Evolutionary conservation across 352 stramenopile genomes (phyloP).

Genomic region (Phytopythium delawarense): DNA sequence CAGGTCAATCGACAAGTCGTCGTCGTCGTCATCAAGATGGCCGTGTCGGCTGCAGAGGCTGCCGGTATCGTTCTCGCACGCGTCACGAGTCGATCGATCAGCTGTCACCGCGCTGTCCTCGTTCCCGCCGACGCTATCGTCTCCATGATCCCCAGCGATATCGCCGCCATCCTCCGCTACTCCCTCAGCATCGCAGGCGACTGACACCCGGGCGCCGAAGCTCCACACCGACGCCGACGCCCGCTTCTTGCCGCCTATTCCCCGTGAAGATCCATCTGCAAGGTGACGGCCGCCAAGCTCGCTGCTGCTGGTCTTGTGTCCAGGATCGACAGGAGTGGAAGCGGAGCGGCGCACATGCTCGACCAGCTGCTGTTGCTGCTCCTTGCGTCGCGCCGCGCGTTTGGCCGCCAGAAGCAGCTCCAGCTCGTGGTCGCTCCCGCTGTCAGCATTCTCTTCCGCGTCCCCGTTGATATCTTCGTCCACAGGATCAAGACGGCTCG

Average conservation of each 20-base stretch:
- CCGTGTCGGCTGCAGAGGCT: not conserved
- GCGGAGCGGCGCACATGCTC: not conserved
- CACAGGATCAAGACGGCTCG: not conserved
- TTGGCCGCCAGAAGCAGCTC: constrained; percentile 25
- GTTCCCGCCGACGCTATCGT: not conserved
- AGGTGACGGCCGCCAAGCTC: not conserved
- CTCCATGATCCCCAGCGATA: not conserved
- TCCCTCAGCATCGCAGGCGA: not conserved
- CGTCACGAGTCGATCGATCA: not conserved
- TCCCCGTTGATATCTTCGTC: not conserved
- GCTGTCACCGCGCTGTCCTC: not conserved
- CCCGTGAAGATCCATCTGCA: not conserved
- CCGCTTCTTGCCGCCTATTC: not conserved
- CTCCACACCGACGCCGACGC: not conserved
- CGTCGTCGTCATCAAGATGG: constrained; percentile 7
- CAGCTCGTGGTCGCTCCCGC: constrained; percentile 18
- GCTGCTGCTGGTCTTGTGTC: too few relatives aligned
- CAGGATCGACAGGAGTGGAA: not conserved
- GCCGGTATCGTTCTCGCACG: not conserved
- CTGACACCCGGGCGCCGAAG: not conserved
- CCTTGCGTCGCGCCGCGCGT: constrained; percentile 13
- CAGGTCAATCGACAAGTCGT: constrained; percentile 62
- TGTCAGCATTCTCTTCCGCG: constrained; percentile 8
- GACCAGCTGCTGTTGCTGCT: not conserved
- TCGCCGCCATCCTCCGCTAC: not conserved